Evolutionary conservation across 2,329 filamentous ascomycete species (phyloP), one percentile per base, ranked within the genome.

Genomic region (Colletotrichum noveboracense): DNA sequence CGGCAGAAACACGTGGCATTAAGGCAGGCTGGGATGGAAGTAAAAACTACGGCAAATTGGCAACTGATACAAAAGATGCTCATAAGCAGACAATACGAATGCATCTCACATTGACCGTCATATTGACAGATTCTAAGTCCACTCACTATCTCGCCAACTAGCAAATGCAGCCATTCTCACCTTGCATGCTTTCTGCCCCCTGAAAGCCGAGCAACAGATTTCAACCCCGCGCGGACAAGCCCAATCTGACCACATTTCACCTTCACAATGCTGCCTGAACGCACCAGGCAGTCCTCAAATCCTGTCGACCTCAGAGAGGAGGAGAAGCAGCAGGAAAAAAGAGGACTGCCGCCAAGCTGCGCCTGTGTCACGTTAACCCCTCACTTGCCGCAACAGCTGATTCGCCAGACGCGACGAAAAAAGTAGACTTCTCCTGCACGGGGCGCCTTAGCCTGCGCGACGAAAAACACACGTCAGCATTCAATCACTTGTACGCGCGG

Each of bases 381-480:
- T 70, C 67, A 70, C 55, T 62, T 36, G 67, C 10, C 21, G 38
- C 24, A n/a, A 6, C 34, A 52, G 36, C 7, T 70, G 55, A 70
- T 70, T 70, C 67, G 67, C 67, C 34, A 9, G 56, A 30, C 6
- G 26, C 38, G 36, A 48, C 66, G 6, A 36, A 38, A 36, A 26
- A 67, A 26, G 48, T 26, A 67, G 65, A 30, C 48, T 38, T 52
- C 43, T 66, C 32, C 60, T 64, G 60, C 58, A 61, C 10, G 34
- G 3, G 28, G 64, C 43, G 18, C 28, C 65, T 67, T 68, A 68
- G 66, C 66, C 5, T 18, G 48, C 48, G 16, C 43, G 43, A 52
- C 43, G 30, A 21, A 16, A 26, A 38, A 28, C 52, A 68, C 48
- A 58, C 66, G 66, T 58, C 66, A 68, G 66, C 66, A 68, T 68